A percentile compares a stretch with the other conserved stretches of the same genome.
These are phyloP conservation scores for Aspergillus ruber DNA, from an alignment of 2,329 filamentous ascomycete species.

Conservation along the genomic window DNA sequence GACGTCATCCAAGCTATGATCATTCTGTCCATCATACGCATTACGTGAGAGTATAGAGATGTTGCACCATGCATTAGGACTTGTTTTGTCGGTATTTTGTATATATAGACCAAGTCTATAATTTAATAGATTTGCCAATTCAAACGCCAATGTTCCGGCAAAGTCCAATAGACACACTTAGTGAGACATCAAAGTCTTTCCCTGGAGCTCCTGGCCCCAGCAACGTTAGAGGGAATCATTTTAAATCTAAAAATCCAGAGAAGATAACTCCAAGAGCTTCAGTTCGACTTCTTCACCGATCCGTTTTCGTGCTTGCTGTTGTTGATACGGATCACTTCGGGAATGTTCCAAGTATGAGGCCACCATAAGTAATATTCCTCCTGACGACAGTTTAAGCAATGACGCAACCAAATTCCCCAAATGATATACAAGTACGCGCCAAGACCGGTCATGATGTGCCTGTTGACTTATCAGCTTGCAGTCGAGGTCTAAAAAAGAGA, in stretches of 20 bases:
- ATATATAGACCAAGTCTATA: neutral
- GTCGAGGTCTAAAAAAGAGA: neutral
- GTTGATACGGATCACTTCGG: conserved; percentile 43
- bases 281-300: conserved; percentile 25
- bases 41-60: neutral
- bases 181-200: neutral
- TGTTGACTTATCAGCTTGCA: conserved; percentile 17
- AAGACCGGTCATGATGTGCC: conserved; percentile 74
- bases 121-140: neutral
- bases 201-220: neutral
- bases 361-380: conserved; percentile 66
- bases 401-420: conserved; percentile 76
- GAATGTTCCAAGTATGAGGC: conserved; percentile 57
- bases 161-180: neutral
- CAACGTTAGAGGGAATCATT: neutral
- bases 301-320: conserved; percentile 13
- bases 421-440: conserved; percentile 80
- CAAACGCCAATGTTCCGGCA: neutral
- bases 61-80: neutral
- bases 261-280: conserved; percentile 2
- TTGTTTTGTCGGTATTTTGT: neutral
- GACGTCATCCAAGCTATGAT: conserved; percentile 21
- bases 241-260: conserved; percentile 1
- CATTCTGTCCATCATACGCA: neutral
- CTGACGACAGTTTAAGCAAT: conserved; percentile 66